Evolutionary conservation across 2,329 filamentous ascomycete species (phyloP).

Genomic region (Mycogone perniciosa): DNA sequence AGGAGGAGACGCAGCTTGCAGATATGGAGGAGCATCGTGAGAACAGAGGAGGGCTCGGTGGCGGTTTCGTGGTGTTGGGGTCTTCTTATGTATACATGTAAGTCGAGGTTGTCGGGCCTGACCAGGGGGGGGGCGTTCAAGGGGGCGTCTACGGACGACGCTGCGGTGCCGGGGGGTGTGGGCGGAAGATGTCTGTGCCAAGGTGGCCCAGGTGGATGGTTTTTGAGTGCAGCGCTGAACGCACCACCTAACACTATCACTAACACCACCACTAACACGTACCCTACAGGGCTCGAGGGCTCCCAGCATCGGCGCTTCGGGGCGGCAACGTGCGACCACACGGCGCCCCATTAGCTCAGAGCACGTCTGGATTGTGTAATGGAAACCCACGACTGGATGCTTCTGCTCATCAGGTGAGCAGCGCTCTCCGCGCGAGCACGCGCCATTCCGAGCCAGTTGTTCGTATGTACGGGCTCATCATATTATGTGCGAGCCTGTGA

Average conservation of each 20-base stretch:
- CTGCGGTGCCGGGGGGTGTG: background rate
- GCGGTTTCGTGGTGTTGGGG: conserved; percentile 11
- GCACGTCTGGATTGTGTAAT: conserved; percentile 41
- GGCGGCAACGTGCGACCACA: conserved; percentile 12
- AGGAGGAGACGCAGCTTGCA: background rate
- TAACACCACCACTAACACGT: background rate
- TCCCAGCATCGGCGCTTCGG: conserved; percentile 3
- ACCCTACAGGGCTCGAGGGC: conserved; percentile 1
- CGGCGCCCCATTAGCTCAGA: conserved; percentile 24
- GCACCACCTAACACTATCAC: background rate
- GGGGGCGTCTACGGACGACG: too few relatives aligned
- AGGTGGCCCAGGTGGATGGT: too few relatives aligned
- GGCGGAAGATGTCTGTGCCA: background rate
- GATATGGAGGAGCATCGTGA: conserved; percentile 1
- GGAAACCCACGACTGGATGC: conserved; percentile 37
- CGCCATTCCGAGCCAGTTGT: conserved; percentile 1
- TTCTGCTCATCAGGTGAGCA: conserved; percentile 14
- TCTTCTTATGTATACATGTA: conserved; percentile 7
- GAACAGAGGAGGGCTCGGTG: conserved; percentile 1
- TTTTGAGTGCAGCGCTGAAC: too few relatives aligned
- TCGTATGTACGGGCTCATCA: too few relatives aligned
- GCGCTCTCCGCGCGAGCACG: conserved; percentile 5
- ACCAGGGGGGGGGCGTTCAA: conserved; percentile 7
- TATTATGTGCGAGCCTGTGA: too few relatives aligned
- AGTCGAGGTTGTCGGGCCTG: conserved; percentile 9